Percentiles rank a stretch among this genome's conserved stretches.
Evolutionary conservation across 2,329 filamentous ascomycete genomes (phyloP).

Genomic region (Penicillium sp.): DNA sequence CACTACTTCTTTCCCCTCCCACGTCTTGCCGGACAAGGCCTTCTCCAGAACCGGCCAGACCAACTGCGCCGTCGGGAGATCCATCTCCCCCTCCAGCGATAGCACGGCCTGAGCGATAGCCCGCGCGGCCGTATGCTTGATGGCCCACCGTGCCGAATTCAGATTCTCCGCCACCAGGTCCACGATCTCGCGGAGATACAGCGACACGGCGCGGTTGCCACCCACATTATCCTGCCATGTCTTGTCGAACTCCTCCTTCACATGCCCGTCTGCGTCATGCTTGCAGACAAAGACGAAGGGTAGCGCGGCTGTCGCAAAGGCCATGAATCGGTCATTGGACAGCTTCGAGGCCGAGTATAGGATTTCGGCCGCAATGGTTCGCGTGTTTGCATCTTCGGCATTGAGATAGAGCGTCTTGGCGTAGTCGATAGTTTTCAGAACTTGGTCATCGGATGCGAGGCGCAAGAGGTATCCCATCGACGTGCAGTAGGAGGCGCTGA

Average conservation of each 20-base stretch:
- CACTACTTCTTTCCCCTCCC: slow-evolving; percentile 85
- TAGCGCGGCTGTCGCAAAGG: slow-evolving; percentile 72
- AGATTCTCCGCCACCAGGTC: slow-evolving; percentile 67
- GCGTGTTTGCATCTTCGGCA: slow-evolving; percentile 73
- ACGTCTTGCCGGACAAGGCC: slow-evolving; percentile 83
- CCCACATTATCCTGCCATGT: slow-evolving; percentile 92
- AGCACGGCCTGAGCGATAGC: slow-evolving; percentile 73
- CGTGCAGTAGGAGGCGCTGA: slow-evolving; percentile 83
- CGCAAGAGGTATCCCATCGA: slow-evolving; percentile 83
- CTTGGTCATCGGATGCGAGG: slow-evolving; percentile 60
- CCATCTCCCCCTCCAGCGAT: slow-evolving; percentile 62
- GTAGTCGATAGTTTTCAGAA: slow-evolving; percentile 57
- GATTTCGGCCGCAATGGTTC: slow-evolving; percentile 80
- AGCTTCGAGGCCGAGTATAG: slow-evolving; percentile 80
- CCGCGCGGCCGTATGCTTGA: slow-evolving; percentile 85
- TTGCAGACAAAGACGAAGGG: slow-evolving; percentile 88
- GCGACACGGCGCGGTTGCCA: slow-evolving; percentile 74
- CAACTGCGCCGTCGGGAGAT: slow-evolving; percentile 59
- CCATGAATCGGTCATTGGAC: slow-evolving; percentile 83
- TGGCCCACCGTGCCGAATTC: slow-evolving; percentile 80
- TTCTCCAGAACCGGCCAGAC: slow-evolving; percentile 86
- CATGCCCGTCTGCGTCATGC: slow-evolving; percentile 80
- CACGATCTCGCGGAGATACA: slow-evolving; percentile 84
- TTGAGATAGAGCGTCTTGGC: slow-evolving; percentile 74
- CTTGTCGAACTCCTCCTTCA: slow-evolving; percentile 75